Percentiles rank a stretch among this genome's conserved stretches.
These are phyloP conservation scores for Colletotrichum coccodes DNA, from an alignment of 2,329 filamentous ascomycete genomes.

Conservation along the genomic window DNA sequence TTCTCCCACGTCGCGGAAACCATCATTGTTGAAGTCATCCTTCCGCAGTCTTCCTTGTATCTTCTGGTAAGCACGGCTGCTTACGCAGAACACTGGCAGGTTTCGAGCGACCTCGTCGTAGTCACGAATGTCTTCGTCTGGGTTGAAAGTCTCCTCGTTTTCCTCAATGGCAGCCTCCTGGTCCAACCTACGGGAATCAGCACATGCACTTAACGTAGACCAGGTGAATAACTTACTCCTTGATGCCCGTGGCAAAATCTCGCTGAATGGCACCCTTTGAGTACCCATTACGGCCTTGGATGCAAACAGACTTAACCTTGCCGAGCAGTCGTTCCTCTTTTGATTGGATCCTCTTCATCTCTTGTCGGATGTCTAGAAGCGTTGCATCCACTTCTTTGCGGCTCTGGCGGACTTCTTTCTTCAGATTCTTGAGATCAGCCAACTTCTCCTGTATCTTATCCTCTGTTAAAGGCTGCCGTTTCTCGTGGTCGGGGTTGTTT, in stretches of 20 bases:
- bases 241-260: conserved; percentile 43
- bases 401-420: conserved; percentile 32
- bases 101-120: conserved; percentile 66
- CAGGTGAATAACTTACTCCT: conserved; percentile 54
- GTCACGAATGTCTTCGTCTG: conserved; percentile 58
- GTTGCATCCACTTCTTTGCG: conserved; percentile 33
- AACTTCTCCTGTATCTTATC: conserved; percentile 14
- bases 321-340: conserved; percentile 31
- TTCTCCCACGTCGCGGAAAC: conserved; percentile 62
- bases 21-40: conserved; percentile 58
- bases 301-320: conserved; percentile 48
- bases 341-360: conserved; percentile 12
- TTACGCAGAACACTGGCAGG: conserved; percentile 74
- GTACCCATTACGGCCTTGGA: conserved; percentile 66
- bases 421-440: conserved; percentile 23
- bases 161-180: conserved; percentile 27
- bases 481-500: conserved; percentile 3
- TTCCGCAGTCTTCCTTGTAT: conserved; percentile 63
- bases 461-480: conserved; percentile 11
- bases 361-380: not conserved
- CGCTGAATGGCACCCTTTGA: conserved; percentile 44
- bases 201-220: conserved; percentile 50
- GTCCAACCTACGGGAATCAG: conserved; percentile 15
- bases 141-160: conserved; percentile 17
- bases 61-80: conserved; percentile 71